Evolutionary conservation across 1,284 basidiomycete genomes (phyloP).

Genomic region (Ustilago shanxiensis): DNA sequence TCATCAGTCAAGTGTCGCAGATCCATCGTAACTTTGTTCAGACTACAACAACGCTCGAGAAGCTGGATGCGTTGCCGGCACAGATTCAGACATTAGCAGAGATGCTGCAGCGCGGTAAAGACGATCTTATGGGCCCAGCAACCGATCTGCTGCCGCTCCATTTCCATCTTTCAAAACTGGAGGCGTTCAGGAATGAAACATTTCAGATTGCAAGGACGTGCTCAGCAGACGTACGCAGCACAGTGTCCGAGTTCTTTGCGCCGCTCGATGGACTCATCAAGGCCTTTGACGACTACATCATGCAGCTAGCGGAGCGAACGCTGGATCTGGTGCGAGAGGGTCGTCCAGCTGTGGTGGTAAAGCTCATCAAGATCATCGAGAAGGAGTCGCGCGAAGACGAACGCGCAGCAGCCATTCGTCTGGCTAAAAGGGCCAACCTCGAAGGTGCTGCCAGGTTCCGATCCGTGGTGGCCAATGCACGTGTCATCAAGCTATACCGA

Average conservation of each 20-base stretch:
- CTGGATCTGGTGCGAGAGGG: conserved; percentile 82
- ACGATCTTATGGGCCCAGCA: conserved; percentile 82
- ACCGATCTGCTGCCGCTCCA: conserved; percentile 91
- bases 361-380: conserved; percentile 92
- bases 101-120: conserved; percentile 81
- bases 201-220: conserved; percentile 72
- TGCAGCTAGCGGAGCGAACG: conserved; percentile 81
- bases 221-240: conserved; percentile 78
- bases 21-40: conserved; percentile 95
- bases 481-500: conserved; percentile 95
- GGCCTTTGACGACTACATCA: conserved; percentile 88
- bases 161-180: conserved; percentile 87
- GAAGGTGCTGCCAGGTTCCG: conserved; percentile 66
- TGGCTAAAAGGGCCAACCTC: conserved; percentile 90
- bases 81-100: conserved; percentile 84
- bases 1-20: conserved; percentile 80
- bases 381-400: conserved; percentile 93
- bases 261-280: conserved; percentile 84
- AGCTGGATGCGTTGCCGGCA: conserved; percentile 87
- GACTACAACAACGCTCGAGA: conserved; percentile 93
- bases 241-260: conserved; percentile 85
- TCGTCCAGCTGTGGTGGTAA: conserved; percentile 85
- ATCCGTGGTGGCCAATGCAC: conserved; percentile 73
- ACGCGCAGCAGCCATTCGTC: conserved; percentile 92
- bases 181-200: conserved; percentile 83